A percentile compares a stretch with the other conserved stretches of the same genome.
These are phyloP conservation scores for Narthecium ossifragum DNA, from an alignment of 106 monocot genomes.

Conservation along the genomic window DNA sequence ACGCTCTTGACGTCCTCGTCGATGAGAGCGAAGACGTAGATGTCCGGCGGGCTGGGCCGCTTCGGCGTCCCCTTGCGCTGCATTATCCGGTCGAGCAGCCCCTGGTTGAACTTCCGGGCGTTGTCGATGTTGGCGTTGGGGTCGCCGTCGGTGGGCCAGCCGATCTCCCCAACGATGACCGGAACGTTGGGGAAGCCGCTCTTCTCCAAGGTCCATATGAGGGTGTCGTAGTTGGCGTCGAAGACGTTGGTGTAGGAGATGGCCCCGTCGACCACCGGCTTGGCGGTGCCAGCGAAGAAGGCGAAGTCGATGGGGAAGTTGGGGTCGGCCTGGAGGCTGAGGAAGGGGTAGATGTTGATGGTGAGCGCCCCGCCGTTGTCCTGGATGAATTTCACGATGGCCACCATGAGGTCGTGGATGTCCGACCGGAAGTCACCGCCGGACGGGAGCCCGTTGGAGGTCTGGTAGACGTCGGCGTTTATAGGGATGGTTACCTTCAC, in stretches of 20 bases:
- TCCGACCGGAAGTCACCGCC: conserved; percentile 80
- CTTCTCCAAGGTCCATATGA: conserved; percentile 64
- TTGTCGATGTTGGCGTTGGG: conserved; percentile 42
- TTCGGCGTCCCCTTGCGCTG: conserved; percentile 56
- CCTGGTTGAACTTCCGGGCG: conserved; percentile 76
- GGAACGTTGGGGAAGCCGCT: conserved; percentile 61
- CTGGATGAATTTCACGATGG: conserved; percentile 66
- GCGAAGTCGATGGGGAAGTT: conserved; percentile 89
- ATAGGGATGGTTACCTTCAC: conserved; percentile 80
- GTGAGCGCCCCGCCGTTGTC: conserved; percentile 60
- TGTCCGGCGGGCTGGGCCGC: conserved; percentile 51
- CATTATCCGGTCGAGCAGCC: conserved; percentile 48
- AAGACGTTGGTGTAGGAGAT: conserved; percentile 82
- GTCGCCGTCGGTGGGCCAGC: conserved; percentile 87
- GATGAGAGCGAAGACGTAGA: conserved; percentile 71
- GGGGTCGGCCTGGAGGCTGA: conserved; percentile 79
- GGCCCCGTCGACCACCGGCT: conserved; percentile 70
- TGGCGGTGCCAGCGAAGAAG: conserved; percentile 42
- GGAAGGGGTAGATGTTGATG: conserved; percentile 99
- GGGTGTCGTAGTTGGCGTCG: conserved; percentile 90
- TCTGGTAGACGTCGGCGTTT: conserved; percentile 89
- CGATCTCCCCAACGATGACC: conserved; percentile 83
- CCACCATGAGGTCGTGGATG: conserved; percentile 64
- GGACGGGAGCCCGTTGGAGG: conserved; percentile 61
- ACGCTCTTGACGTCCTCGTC: conserved; percentile 89